Percentiles rank a stretch among this genome's conserved stretches.
Evolutionary conservation across 768 basidiomycete genomes (phyloP).

Genomic region (Suillus weaverae): DNA sequence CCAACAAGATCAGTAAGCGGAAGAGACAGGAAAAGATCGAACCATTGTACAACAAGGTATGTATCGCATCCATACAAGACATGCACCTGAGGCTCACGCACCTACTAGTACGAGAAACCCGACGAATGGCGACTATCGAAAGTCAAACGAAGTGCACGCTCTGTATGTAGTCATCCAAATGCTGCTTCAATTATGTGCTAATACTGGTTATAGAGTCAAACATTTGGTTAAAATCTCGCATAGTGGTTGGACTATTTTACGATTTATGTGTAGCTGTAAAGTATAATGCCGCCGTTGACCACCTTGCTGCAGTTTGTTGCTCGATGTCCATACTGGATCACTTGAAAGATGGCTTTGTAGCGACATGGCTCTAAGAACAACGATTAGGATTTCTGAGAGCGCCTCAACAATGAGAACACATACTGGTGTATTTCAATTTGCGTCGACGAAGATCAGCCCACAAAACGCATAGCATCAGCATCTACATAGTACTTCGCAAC

Average conservation of each 20-base stretch:
- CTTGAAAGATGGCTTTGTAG: background rate
- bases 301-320: background rate
- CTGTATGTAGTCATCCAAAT: constrained; percentile 43
- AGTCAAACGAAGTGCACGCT: constrained; percentile 87
- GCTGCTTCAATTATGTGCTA: background rate
- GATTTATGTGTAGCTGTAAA: constrained; percentile 8
- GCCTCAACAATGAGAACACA: background rate
- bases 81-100: constrained; percentile 5
- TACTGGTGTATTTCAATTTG: background rate
- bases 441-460: constrained; percentile 48
- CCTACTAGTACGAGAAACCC: constrained; percentile 72
- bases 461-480: constrained; percentile 79
- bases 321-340: background rate
- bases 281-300: background rate
- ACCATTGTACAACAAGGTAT: constrained; percentile 85
- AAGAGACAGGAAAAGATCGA: constrained; percentile 97
- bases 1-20: constrained; percentile 95
- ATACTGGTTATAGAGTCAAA: constrained; percentile 65
- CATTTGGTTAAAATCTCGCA: constrained; percentile 63
- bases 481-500: constrained; percentile 81
- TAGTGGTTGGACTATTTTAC: background rate
- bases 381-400: background rate
- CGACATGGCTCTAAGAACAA: background rate
- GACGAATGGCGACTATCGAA: constrained; percentile 95
- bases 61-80: constrained; percentile 5